phyloP scores from a whole-genome alignment of 768 basidiomycete genomes.

The Tephrocybe sp. region DNA sequence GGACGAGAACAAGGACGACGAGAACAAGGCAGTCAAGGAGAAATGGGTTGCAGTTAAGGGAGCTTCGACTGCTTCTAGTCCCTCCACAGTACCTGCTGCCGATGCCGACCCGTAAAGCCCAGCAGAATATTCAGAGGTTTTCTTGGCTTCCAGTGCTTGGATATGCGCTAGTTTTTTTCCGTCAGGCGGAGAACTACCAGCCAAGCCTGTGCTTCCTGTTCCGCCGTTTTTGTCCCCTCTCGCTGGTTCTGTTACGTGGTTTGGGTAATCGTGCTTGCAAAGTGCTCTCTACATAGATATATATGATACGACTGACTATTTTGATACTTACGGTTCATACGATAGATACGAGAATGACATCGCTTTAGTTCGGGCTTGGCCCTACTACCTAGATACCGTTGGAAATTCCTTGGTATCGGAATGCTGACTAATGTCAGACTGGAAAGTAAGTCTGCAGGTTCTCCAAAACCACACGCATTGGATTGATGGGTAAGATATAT shows the following conservation, averaged over 20 bases:
- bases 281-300: slow-evolving; percentile 13
- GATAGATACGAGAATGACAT: slow-evolving; percentile 24
- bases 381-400: no score
- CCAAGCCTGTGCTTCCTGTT: slow-evolving; percentile 13
- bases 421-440: no score
- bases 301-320: slow-evolving; percentile 5
- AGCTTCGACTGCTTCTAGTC: slow-evolving; percentile 23
- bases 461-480: no score
- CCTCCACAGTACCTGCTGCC: slow-evolving; percentile 20
- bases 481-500: no score
- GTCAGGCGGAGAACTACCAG: background rate
- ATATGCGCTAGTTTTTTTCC: slow-evolving; percentile 3
- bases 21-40: slow-evolving; percentile 57
- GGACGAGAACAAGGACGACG: slow-evolving; percentile 49
- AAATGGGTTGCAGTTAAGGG: slow-evolving; percentile 80
- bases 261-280: slow-evolving; percentile 17
- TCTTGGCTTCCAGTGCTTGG: slow-evolving; percentile 2
- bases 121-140: slow-evolving; percentile 7
- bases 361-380: slow-evolving; percentile 15
- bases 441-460: no score
- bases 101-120: slow-evolving; percentile 15
- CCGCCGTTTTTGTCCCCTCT: slow-evolving; percentile 20
- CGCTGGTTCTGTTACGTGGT: slow-evolving; percentile 19
- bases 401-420: no score
- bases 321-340: slow-evolving; percentile 12